Conservation (phyloP, 1,284 basidiomycete genomes). For the Austroboletus novae-zelandiae region DNA sequence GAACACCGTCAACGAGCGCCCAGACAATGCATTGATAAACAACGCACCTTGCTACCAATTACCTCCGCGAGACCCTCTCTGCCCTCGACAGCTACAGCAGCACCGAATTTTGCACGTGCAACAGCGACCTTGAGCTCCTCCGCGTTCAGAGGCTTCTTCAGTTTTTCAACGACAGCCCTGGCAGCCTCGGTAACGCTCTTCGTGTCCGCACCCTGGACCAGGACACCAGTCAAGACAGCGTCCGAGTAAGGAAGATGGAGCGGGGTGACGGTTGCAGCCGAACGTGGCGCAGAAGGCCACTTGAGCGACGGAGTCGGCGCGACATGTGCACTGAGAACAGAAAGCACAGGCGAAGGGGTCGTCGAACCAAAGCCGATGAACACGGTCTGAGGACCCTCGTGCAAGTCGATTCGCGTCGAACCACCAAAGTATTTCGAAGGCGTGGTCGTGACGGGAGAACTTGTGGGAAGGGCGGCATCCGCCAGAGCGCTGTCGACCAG, state of each 20-base stretch:
- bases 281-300: slow-evolving; percentile 66
- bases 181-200: slow-evolving; percentile 63
- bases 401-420: slow-evolving; percentile 69
- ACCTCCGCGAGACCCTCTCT: slow-evolving; percentile 66
- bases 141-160: slow-evolving; percentile 64
- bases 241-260: slow-evolving; percentile 88
- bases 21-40: not conserved
- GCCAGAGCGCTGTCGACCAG: slow-evolving; percentile 74
- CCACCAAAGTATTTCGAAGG: slow-evolving; percentile 78
- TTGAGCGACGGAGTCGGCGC: slow-evolving; percentile 75
- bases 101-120: slow-evolving; percentile 83
- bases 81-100: slow-evolving; percentile 68
- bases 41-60: slow-evolving; percentile 61
- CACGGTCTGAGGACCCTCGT: slow-evolving; percentile 67
- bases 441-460: slow-evolving; percentile 39
- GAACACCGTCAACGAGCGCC: slow-evolving; percentile 6
- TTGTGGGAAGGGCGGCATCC: slow-evolving; percentile 41
- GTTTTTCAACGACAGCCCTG: slow-evolving; percentile 62
- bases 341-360: slow-evolving; percentile 66
- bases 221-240: slow-evolving; percentile 79
- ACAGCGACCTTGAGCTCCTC: slow-evolving; percentile 80
- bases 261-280: slow-evolving; percentile 59
- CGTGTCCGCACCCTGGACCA: slow-evolving; percentile 63
- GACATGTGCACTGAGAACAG: slow-evolving; percentile 76
- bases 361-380: slow-evolving; percentile 81